phyloP scores from a whole-genome alignment of 306 rosid species.

The Nissolia schottii region DNA sequence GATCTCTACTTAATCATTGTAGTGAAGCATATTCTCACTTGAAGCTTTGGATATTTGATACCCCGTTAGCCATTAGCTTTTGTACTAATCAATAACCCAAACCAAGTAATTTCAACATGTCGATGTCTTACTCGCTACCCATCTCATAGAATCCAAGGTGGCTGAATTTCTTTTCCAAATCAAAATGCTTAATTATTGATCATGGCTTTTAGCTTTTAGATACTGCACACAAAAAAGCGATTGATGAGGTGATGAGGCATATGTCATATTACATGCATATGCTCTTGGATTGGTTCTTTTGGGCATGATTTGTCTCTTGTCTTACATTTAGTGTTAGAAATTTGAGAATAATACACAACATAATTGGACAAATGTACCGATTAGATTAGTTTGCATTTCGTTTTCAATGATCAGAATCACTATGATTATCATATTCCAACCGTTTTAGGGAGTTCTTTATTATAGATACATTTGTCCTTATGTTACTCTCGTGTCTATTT shows the following conservation, averaged over 20 bases:
- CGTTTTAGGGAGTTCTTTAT: neutral
- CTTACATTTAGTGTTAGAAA: neutral
- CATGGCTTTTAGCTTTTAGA: neutral
- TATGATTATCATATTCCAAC: neutral
- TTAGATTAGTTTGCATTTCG: neutral
- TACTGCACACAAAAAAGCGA: neutral
- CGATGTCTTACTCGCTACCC: neutral
- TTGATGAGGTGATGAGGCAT: neutral
- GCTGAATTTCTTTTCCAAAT: neutral
- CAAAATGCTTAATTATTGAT: neutral
- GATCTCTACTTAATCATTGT: neutral
- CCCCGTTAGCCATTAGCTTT: neutral
- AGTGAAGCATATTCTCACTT: neutral
- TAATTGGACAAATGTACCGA: neutral
- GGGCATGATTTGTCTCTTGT: neutral
- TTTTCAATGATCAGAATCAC: neutral
- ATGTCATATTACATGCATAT: neutral
- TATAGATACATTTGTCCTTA: neutral
- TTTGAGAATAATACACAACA: neutral
- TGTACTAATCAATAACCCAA: neutral
- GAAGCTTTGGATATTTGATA: neutral
- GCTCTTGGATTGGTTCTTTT: neutral
- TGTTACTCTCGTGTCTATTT: neutral
- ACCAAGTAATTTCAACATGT: neutral
- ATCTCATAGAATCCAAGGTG: neutral